Conservation (phyloP, 768 basidiomycete species). For the Peribolospora baueri region DNA sequence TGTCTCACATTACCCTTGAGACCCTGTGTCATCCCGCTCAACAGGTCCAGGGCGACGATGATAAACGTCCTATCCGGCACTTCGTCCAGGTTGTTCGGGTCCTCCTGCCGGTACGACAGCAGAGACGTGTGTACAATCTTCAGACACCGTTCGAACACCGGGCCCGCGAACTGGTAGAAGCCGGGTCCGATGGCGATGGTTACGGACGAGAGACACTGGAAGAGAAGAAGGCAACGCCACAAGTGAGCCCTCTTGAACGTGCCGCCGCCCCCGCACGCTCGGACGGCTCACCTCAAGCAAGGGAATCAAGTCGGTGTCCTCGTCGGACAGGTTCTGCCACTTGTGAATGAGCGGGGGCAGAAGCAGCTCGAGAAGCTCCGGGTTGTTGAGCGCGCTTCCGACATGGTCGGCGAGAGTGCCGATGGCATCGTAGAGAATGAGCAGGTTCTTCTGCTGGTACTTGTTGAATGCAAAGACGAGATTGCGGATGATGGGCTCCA, state of each 20-base stretch:
- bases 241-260: neutral
- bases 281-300: slow-evolving; percentile 53
- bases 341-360: slow-evolving; percentile 81
- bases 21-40: slow-evolving; percentile 88
- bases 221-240: neutral
- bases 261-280: neutral
- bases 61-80: slow-evolving; percentile 95
- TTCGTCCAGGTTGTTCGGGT: slow-evolving; percentile 49
- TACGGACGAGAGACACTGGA: slow-evolving; percentile 87
- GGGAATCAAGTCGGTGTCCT: slow-evolving; percentile 79
- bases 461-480: slow-evolving; percentile 89
- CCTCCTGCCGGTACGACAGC: slow-evolving; percentile 66
- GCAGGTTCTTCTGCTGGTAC: slow-evolving; percentile 98
- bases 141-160: slow-evolving; percentile 78
- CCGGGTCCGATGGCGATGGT: slow-evolving; percentile 81
- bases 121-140: slow-evolving; percentile 61
- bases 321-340: slow-evolving; percentile 74
- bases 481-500: slow-evolving; percentile 83
- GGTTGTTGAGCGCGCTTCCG: slow-evolving; percentile 59
- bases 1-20: slow-evolving; percentile 53
- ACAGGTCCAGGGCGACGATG: slow-evolving; percentile 86
- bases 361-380: slow-evolving; percentile 56
- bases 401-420: slow-evolving; percentile 95
- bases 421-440: slow-evolving; percentile 95
- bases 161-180: slow-evolving; percentile 66